A percentile compares a stretch with the other conserved stretches of the same genome.
phyloP scores from a whole-genome alignment of 2,329 filamentous ascomycete genomes.

The Pseudogymnoascus sp. region DNA sequence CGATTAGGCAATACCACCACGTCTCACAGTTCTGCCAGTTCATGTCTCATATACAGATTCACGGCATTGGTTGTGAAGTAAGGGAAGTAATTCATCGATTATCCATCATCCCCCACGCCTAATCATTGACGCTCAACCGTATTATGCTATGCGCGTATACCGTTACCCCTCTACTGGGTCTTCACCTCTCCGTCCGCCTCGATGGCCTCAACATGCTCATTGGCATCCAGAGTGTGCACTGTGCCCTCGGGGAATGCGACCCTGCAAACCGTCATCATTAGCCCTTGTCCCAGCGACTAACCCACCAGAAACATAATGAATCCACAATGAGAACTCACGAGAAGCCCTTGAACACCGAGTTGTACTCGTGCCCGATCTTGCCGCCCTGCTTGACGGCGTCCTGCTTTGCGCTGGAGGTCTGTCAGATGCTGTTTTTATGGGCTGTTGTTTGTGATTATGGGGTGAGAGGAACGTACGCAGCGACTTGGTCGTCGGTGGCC shows the following conservation, averaged over 20 bases:
- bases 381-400: conserved; percentile 67
- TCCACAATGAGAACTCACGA: conserved; percentile 52
- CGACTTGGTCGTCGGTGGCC: conserved; percentile 56
- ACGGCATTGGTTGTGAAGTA: neutral
- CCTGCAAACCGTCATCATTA: conserved; percentile 35
- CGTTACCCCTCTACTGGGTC: conserved; percentile 52
- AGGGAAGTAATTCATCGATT: neutral
- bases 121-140: neutral
- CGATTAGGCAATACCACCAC: conserved; percentile 4
- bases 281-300: neutral
- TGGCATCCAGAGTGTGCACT: conserved; percentile 54
- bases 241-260: conserved; percentile 63
- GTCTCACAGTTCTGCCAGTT: neutral
- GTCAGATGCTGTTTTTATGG: neutral
- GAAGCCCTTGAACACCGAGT: conserved; percentile 78
- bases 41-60: neutral
- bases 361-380: conserved; percentile 73
- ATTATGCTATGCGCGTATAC: neutral
- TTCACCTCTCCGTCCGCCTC: conserved; percentile 64
- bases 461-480: conserved; percentile 42
- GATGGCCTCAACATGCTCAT: conserved; percentile 64
- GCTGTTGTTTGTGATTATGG: neutral
- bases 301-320: neutral
- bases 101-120: neutral
- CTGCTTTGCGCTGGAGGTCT: conserved; percentile 59